phyloP scores from a whole-genome alignment of 106 monocot species.

The Platanthera zijinensis region DNA sequence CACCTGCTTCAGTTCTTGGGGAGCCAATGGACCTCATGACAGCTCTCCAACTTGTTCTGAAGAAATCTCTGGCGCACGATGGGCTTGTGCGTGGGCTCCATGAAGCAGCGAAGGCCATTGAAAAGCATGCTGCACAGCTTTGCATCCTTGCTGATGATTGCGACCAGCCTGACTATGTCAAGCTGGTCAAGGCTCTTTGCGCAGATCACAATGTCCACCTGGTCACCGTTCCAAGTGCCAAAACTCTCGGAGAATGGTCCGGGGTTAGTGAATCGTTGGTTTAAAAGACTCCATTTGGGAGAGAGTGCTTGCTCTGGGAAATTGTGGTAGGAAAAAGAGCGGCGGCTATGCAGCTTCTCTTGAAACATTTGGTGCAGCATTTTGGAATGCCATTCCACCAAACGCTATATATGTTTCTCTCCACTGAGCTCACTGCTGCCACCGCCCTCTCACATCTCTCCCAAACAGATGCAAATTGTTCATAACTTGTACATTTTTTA shows the following conservation, averaged over 20 bases:
- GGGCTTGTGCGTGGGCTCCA: constrained; percentile 57
- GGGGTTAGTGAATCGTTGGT: constrained; percentile 39
- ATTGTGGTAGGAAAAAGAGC: no score
- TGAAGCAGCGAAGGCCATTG: constrained; percentile 56
- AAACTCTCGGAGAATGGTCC: constrained; percentile 80
- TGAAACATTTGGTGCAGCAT: no score
- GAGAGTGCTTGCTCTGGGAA: no score
- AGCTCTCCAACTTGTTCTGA: constrained; percentile 57
- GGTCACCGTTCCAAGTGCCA: constrained; percentile 63
- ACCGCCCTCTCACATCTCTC: no score
- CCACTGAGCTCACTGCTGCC: no score
- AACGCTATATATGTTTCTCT: no score
- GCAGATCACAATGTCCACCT: constrained; percentile 76
- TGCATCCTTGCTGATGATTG: constrained; percentile 76
- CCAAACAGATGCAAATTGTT: no score
- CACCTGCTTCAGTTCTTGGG: constrained; percentile 34
- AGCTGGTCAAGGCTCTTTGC: constrained; percentile 75
- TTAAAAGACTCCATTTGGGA: background rate
- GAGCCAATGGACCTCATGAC: constrained; percentile 77
- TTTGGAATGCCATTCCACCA: no score
- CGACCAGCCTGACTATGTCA: constrained; percentile 81
- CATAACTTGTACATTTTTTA: no score
- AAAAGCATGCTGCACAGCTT: constrained; percentile 62
- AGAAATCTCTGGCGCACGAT: constrained; percentile 57
- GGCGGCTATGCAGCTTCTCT: no score